Percentiles rank a stretch among this genome's conserved stretches.
phyloP scores from a whole-genome alignment of 345 rosid species.

The Euphorbia pulcherrima region DNA sequence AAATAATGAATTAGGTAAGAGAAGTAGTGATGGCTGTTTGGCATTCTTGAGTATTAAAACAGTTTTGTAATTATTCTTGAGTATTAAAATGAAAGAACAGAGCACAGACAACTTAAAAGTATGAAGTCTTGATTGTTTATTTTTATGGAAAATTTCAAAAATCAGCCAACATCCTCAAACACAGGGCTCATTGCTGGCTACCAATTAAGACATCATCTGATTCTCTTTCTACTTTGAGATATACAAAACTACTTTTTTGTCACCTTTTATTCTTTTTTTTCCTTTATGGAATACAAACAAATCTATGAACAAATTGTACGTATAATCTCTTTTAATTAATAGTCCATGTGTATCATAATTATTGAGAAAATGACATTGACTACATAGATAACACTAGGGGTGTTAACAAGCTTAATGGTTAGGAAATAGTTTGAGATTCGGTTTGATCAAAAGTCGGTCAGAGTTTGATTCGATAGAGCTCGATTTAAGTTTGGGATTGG shows the following conservation, averaged over 20 bases:
- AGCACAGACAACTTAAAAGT: constrained; percentile 3
- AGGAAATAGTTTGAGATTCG: no score
- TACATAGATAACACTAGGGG: no score
- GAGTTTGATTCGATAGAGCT: no score
- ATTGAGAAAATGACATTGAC: background rate
- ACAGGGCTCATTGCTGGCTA: background rate
- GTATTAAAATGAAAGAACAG: background rate
- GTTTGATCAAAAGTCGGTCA: no score
- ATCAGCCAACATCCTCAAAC: background rate
- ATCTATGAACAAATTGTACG: background rate
- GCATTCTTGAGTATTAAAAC: background rate
- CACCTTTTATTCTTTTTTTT: no score
- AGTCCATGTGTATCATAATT: background rate
- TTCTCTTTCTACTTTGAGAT: background rate
- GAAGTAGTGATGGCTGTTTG: background rate
- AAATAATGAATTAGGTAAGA: no score
- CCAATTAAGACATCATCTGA: background rate
- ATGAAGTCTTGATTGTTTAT: background rate
- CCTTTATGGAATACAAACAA: background rate
- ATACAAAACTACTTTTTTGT: background rate
- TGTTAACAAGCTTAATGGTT: no score
- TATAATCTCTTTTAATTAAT: background rate
- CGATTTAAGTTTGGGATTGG: no score
- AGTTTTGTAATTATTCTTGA: background rate
- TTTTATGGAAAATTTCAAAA: background rate